Conservation (phyloP, 2,329 filamentous ascomycete species). For the Fusarium sp. region DNA sequence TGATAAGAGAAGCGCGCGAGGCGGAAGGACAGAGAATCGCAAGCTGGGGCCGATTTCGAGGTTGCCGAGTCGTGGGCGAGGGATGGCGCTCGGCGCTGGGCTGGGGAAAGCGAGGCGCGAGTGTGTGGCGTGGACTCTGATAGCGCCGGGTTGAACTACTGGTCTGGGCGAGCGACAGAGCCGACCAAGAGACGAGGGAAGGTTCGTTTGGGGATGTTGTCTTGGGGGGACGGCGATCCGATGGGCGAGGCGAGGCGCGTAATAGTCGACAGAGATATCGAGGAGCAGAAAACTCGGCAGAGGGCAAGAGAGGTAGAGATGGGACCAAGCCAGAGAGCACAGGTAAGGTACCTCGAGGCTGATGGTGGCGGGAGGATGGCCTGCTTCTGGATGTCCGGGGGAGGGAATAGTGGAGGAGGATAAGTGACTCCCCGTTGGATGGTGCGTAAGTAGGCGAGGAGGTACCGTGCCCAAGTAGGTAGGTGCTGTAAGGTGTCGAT, state of each 20-base stretch:
- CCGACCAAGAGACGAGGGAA: slow-evolving; percentile 16
- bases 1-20: slow-evolving; percentile 14
- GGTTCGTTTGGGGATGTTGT: background rate
- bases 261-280: background rate
- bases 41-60: slow-evolving; percentile 27
- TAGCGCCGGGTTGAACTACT: slow-evolving; percentile 36
- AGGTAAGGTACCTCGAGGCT: slow-evolving; percentile 12
- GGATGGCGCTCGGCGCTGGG: slow-evolving; percentile 20
- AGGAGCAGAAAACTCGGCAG: background rate
- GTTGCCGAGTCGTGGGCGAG: slow-evolving; percentile 30
- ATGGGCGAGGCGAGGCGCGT: background rate
- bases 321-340: slow-evolving; percentile 7
- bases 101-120: slow-evolving; percentile 36
- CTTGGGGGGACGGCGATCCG: background rate
- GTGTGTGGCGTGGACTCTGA: slow-evolving; percentile 42
- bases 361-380: slow-evolving; percentile 38
- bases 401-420: slow-evolving; percentile 33
- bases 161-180: slow-evolving; percentile 27
- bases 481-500: slow-evolving; percentile 14
- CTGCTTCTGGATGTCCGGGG: slow-evolving; percentile 33
- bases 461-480: slow-evolving; percentile 32
- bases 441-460: slow-evolving; percentile 12
- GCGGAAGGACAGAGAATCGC: slow-evolving; percentile 13
- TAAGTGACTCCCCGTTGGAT: slow-evolving; percentile 35
- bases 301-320: background rate